phyloP scores from a whole-genome alignment of 495 filamentous ascomycete species.

The Corynascus novoguineensis region DNA sequence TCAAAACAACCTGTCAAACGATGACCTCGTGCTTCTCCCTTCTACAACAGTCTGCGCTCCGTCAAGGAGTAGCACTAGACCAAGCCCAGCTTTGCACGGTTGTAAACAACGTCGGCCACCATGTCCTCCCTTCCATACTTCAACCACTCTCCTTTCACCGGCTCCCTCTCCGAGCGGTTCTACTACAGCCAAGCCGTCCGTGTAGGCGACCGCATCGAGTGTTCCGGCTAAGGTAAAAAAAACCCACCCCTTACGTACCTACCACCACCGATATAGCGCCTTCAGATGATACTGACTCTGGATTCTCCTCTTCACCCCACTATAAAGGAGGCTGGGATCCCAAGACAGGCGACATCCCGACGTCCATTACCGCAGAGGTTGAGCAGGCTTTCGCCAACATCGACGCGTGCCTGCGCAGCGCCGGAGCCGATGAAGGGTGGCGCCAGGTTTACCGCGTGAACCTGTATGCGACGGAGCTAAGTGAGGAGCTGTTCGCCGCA shows the following conservation, averaged over 20 bases:
- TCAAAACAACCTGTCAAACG: too few species aligned
- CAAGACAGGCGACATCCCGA: conserved; percentile 5
- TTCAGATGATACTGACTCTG: too few species aligned
- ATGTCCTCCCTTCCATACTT: not conserved
- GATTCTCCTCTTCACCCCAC: not conserved
- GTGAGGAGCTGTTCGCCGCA: conserved; percentile 9
- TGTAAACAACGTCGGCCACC: too few species aligned
- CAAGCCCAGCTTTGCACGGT: too few species aligned
- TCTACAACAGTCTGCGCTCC: too few species aligned
- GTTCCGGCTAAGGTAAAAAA: conserved; percentile 9
- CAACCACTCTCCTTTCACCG: conserved; percentile 1
- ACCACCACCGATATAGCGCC: not conserved
- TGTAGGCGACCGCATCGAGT: conserved; percentile 9
- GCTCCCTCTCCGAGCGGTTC: not conserved
- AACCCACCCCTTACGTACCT: not conserved
- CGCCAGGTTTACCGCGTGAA: conserved; percentile 13
- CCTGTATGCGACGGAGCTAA: conserved; percentile 8
- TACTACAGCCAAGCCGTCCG: conserved; percentile 13
- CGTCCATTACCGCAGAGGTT: conserved; percentile 8
- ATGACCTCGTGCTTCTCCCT: too few species aligned
- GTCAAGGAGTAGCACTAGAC: too few species aligned
- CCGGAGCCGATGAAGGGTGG: conserved; percentile 16
- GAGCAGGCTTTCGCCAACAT: conserved; percentile 19
- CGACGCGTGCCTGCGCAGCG: conserved; percentile 11
- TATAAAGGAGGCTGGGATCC: conserved; percentile 19